Base-by-base conservation (phyloP, 345 rosid species). In the Populus deltoides region DNA sequence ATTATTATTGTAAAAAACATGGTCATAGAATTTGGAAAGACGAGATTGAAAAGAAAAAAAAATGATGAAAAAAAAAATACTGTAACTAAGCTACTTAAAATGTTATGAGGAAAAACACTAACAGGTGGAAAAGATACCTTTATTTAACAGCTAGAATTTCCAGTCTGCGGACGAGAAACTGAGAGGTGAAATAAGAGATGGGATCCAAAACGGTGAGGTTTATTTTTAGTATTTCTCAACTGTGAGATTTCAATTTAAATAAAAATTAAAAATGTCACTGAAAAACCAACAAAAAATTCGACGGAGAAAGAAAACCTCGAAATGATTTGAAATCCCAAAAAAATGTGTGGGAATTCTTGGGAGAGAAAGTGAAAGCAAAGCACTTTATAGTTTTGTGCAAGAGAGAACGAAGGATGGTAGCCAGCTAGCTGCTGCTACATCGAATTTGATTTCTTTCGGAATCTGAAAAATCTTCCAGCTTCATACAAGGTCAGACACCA, bases 401-500 rank as follows among this genome's bases (percentile, higher is more conserved):
- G 70, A 70, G 70, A 71, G 49, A 33, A 38, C 18, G 41, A 67
- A 15, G 25, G 57, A 51, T 10, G 45, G 45, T 10, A 41, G 45
- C 45, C 45, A 61, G 67, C 63, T 59, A 24, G 55, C 16, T 8
- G 67, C 47, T 17, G 79, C 72, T 73, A 33, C 68, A 41, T 67
- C 45, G 67, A 33, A 36, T 66, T 67, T 53, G 75, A 59, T 59
- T 57, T 75, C 75, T 69, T 31, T 8, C 59, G 41, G 49, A 53
- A 53, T 76, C 78, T 75, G 75, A 18, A 24, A 57, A 11, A 22
- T 74, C 74, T 77, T 72, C 78, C 62, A 45, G 67, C 72, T 80
- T 69, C 81, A 65, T 80, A 72, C 85, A 59, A 78, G 88, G 88
- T 85, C 66, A 82, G 86, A 65, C 51, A 47, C 61, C 36, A 25